Conservation (phyloP, 176 grass and related monocot genomes). For the Cocos nucifera region DNA sequence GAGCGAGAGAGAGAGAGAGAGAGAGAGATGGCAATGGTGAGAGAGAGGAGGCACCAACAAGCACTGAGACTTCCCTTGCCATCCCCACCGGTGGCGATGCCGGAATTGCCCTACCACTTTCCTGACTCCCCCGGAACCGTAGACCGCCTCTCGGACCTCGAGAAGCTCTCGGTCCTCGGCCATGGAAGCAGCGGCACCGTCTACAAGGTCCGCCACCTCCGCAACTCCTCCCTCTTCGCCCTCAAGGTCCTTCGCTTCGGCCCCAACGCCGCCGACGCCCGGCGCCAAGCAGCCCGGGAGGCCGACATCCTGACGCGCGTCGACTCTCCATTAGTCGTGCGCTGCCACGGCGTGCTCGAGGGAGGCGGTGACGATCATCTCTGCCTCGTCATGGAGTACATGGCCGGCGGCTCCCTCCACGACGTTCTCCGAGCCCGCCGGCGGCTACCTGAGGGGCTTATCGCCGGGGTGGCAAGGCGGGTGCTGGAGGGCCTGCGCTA, state of each 20-base stretch:
- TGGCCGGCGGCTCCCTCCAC: constrained; percentile 15
- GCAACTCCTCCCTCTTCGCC: constrained; percentile 17
- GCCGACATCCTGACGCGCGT: constrained; percentile 16
- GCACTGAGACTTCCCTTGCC: not conserved
- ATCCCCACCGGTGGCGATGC: not conserved
- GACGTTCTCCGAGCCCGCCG: constrained; percentile 14
- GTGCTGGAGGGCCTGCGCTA: constrained; percentile 28
- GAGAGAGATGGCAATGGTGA: not conserved
- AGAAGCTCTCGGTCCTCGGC: constrained; percentile 25
- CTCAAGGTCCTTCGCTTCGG: constrained; percentile 24
- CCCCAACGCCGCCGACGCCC: not conserved
- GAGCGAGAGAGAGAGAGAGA: too few species aligned
- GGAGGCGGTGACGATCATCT: not conserved
- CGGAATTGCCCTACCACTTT: not conserved
- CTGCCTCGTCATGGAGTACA: constrained; percentile 29
- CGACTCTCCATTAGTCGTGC: constrained; percentile 22
- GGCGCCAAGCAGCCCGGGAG: constrained; percentile 11
- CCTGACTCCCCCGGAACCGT: not conserved
- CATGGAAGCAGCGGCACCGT: constrained; percentile 30
- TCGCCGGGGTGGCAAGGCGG: constrained; percentile 17
- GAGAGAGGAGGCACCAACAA: not conserved
- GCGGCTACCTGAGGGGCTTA: constrained; percentile 14
- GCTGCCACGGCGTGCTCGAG: constrained; percentile 17
- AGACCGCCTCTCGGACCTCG: constrained; percentile 21
- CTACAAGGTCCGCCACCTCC: constrained; percentile 26